Conservation (phyloP, 2,329 filamentous ascomycete genomes). For the Westerdykella sp. region DNA sequence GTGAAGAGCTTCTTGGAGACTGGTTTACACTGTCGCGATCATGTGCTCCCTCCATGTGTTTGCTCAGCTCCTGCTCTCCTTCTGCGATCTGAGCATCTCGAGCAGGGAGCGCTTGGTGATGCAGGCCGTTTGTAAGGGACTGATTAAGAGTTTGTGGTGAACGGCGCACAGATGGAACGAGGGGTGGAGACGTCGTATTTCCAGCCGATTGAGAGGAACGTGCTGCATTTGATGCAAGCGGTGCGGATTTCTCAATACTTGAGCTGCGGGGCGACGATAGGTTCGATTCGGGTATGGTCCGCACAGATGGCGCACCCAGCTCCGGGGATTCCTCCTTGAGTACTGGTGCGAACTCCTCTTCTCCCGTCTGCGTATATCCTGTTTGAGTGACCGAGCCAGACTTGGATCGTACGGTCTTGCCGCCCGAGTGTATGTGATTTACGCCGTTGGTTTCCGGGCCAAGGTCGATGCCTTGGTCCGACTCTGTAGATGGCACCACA, state of each 20-base stretch:
- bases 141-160: background rate
- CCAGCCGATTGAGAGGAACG: background rate
- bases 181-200: background rate
- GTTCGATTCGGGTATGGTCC: slow-evolving; percentile 5
- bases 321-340: slow-evolving; percentile 27
- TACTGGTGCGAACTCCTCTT: slow-evolving; percentile 10
- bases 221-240: background rate
- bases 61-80: background rate
- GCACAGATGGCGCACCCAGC: slow-evolving; percentile 6
- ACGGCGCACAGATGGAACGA: background rate
- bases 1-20: slow-evolving; percentile 6
- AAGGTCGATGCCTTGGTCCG: slow-evolving; percentile 11
- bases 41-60: slow-evolving; percentile 1
- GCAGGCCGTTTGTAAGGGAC: background rate
- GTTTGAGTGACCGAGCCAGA: slow-evolving; percentile 18
- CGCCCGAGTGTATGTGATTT: background rate
- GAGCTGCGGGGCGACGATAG: slow-evolving; percentile 5
- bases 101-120: background rate
- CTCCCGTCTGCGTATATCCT: slow-evolving; percentile 13
- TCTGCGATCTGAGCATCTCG: slow-evolving; percentile 2
- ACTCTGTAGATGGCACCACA: slow-evolving; percentile 25
- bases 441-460: slow-evolving; percentile 37
- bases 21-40: slow-evolving; percentile 2
- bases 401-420: slow-evolving; percentile 8
- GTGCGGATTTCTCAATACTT: background rate